Evolutionary conservation across 345 rosid genomes (phyloP).

Genomic region (Carallia brachiata): DNA sequence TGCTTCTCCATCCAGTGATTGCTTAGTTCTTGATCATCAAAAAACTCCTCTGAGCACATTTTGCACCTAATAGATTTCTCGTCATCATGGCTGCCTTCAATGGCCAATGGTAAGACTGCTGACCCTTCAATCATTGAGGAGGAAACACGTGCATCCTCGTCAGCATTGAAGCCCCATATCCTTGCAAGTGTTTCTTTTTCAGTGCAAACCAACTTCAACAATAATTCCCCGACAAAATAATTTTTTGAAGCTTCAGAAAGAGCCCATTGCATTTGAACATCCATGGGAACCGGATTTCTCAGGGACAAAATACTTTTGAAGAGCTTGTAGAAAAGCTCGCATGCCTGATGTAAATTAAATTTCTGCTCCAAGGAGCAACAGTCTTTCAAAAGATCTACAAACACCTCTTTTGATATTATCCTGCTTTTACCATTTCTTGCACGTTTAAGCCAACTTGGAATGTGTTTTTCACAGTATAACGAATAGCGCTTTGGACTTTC

Average conservation of each 20-base stretch:
- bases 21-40: slow-evolving; percentile 50
- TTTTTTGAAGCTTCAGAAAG: slow-evolving; percentile 83
- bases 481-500: slow-evolving; percentile 74
- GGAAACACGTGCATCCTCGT: slow-evolving; percentile 35
- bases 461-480: slow-evolving; percentile 83
- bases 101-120: slow-evolving; percentile 40
- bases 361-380: slow-evolving; percentile 66
- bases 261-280: slow-evolving; percentile 93
- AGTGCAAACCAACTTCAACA: slow-evolving; percentile 63
- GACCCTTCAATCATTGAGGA: slow-evolving; percentile 41
- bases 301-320: slow-evolving; percentile 84
- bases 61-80: slow-evolving; percentile 57
- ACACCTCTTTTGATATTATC: slow-evolving; percentile 92
- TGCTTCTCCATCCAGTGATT: slow-evolving; percentile 68
- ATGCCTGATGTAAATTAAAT: slow-evolving; percentile 77
- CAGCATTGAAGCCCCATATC: slow-evolving; percentile 67
- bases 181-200: slow-evolving; percentile 73
- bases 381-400: slow-evolving; percentile 61
- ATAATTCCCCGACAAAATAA: slow-evolving; percentile 56
- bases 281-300: slow-evolving; percentile 91
- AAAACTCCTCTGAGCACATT: slow-evolving; percentile 55
- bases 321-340: slow-evolving; percentile 92
- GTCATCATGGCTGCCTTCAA: slow-evolving; percentile 38
- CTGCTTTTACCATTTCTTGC: slow-evolving; percentile 98
- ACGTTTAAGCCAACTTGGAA: slow-evolving; percentile 99